These are phyloP conservation scores for Trichoderma sp. DNA, from an alignment of 2,329 filamentous ascomycete genomes.

Conservation along the genomic window DNA sequence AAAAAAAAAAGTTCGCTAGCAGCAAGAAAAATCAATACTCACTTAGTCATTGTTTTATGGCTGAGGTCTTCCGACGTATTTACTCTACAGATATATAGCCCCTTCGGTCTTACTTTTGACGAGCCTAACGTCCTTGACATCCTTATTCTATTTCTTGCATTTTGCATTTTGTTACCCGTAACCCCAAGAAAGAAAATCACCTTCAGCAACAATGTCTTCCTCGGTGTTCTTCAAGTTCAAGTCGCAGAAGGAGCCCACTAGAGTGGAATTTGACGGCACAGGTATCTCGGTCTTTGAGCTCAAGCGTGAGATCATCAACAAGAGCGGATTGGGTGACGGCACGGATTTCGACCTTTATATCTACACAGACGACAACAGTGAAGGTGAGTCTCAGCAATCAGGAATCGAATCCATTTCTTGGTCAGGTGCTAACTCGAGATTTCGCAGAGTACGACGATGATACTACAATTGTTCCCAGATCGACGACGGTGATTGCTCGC, in stretches of 20 bases:
- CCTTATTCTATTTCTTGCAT: slow-evolving; percentile 23
- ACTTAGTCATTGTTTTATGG: slow-evolving; percentile 32
- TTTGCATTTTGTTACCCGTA: slow-evolving; percentile 22
- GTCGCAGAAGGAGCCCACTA: slow-evolving; percentile 90
- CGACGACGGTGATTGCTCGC: slow-evolving; percentile 87
- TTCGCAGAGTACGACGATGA: slow-evolving; percentile 89
- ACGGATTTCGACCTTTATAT: slow-evolving; percentile 95
- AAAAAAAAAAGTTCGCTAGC: slow-evolving; percentile 26
- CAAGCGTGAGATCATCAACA: slow-evolving; percentile 96
- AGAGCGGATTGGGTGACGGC: slow-evolving; percentile 90
- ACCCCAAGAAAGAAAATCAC: slow-evolving; percentile 24
- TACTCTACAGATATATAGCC: slow-evolving; percentile 18
- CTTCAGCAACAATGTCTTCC: slow-evolving; percentile 69
- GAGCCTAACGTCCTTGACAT: slow-evolving; percentile 19
- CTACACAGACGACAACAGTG: slow-evolving; percentile 84
- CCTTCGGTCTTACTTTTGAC: slow-evolving; percentile 12
- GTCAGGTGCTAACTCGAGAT: slow-evolving; percentile 28
- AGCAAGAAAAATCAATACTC: slow-evolving; percentile 30
- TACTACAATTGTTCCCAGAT: slow-evolving; percentile 92
- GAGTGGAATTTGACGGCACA: slow-evolving; percentile 95
- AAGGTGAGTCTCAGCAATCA: slow-evolving; percentile 60
- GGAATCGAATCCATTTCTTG: neutral
- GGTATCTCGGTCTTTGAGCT: slow-evolving; percentile 98
- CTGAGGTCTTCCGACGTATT: slow-evolving; percentile 22
- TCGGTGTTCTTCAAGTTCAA: slow-evolving; percentile 99